A percentile compares a stretch with the other conserved stretches of the same genome.
Evolutionary conservation across 257 asterid genomes (phyloP).

Genomic region (Handroanthus guayacan): DNA sequence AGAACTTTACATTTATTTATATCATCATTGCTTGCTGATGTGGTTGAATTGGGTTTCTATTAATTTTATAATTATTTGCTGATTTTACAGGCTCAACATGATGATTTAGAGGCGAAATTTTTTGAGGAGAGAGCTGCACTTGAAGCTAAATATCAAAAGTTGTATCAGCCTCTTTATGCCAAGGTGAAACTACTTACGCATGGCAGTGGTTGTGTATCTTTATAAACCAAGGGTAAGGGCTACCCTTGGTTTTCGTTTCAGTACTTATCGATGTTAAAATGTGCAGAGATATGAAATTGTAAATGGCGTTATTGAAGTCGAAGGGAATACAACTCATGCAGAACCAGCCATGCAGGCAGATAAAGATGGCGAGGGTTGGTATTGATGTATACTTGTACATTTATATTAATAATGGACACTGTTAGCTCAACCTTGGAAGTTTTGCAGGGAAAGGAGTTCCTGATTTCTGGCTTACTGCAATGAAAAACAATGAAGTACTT

Average conservation of each 20-base stretch:
- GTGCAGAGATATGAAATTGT: slow-evolving; percentile 81
- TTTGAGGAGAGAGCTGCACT: slow-evolving; percentile 78
- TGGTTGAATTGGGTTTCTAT: slow-evolving; percentile 17
- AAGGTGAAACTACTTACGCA: slow-evolving; percentile 40
- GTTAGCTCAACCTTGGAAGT: slow-evolving; percentile 8
- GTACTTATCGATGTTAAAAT: no score
- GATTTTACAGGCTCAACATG: slow-evolving; percentile 65
- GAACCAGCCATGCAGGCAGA: slow-evolving; percentile 48
- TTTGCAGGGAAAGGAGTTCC: slow-evolving; percentile 82
- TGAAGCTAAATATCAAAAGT: slow-evolving; percentile 82
- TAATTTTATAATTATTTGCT: no score
- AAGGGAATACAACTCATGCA: slow-evolving; percentile 52
- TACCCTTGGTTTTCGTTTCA: no score
- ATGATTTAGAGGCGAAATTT: slow-evolving; percentile 77
- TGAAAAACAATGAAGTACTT: slow-evolving; percentile 71
- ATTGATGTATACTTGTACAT: not conserved
- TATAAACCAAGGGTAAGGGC: no score
- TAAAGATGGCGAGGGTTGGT: slow-evolving; percentile 54
- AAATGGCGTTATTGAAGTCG: slow-evolving; percentile 73
- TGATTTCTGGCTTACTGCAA: slow-evolving; percentile 71
- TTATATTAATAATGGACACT: not conserved
- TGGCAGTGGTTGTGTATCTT: no score
- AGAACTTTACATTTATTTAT: not conserved
- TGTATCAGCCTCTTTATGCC: slow-evolving; percentile 68
- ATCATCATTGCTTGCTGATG: not conserved